These are phyloP conservation scores for Fragaria ananassa DNA, from an alignment of 306 rosid genomes.

Conservation along the genomic window DNA sequence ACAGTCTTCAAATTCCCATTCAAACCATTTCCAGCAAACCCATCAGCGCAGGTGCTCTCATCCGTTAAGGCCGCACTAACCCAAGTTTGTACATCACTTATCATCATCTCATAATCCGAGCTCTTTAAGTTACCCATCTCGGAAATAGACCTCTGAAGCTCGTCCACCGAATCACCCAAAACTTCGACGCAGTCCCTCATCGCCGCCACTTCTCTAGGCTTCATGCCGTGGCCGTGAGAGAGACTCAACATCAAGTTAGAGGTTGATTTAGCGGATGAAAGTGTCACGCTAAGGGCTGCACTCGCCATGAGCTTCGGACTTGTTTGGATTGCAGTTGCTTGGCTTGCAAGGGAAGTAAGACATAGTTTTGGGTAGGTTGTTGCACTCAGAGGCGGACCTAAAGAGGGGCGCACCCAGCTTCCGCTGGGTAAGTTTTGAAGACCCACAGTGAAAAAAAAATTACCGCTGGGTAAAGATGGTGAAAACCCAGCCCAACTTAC, in stretches of 20 bases:
- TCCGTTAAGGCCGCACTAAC: slow-evolving; percentile 75
- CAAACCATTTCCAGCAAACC: slow-evolving; percentile 35
- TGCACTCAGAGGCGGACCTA: too few species aligned
- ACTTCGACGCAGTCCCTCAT: slow-evolving; percentile 72
- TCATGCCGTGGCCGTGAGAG: slow-evolving; percentile 31
- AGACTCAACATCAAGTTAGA: slow-evolving; percentile 30
- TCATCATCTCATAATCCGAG: slow-evolving; percentile 32
- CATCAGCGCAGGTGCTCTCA: slow-evolving; percentile 62
- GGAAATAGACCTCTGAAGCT: slow-evolving; percentile 40
- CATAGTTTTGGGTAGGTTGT: slow-evolving; percentile 72
- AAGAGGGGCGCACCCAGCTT: too few species aligned
- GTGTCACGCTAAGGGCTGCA: slow-evolving; percentile 59
- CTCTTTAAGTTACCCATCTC: slow-evolving; percentile 44
- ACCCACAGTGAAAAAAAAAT: too few species aligned
- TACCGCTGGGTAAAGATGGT: too few species aligned
- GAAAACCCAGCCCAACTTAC: too few species aligned
- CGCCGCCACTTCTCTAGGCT: slow-evolving; percentile 45
- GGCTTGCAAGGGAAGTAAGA: slow-evolving; percentile 53
- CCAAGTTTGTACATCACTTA: slow-evolving; percentile 69
- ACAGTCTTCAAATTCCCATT: slow-evolving; percentile 35
- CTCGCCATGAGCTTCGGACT: slow-evolving; percentile 43
- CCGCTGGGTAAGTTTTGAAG: too few species aligned
- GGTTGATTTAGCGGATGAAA: slow-evolving; percentile 47
- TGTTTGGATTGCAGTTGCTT: slow-evolving; percentile 49
- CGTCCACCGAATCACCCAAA: slow-evolving; percentile 52